Base-by-base conservation (phyloP, 768 basidiomycete genomes). In the Jaapia argillacea region DNA sequence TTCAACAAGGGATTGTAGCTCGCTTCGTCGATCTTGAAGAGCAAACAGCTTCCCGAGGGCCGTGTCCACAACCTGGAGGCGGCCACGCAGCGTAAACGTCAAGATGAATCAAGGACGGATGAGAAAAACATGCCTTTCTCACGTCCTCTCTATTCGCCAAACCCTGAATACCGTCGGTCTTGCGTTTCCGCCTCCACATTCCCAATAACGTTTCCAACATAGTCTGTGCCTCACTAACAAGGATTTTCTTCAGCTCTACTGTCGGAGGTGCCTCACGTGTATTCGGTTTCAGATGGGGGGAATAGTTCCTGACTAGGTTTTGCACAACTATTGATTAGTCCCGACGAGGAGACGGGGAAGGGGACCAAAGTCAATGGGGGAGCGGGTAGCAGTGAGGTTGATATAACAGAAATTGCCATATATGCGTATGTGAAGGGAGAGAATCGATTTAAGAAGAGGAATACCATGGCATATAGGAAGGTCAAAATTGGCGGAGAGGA, bases 281-380 rank as follows among this genome's bases (percentile, higher is more conserved):
- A 53, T 77, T 70, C 16, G 79, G 85, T 21, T 76, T 61, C 52
- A 94, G 73, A 64, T 92, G 83, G 13, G 91, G 90, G 36, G 85
- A 86, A 60, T 93, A 92, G 57, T 92, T 91, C 70, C 77, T 74
- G 71, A 89, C 86, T 85, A 93, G 68, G 73, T 90, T 88, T 54
- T 70, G 74, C 62, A 74, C 74, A 75, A 92, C 91, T 92, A 68
- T 56, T 65, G 48, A 68, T 84, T 77, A 85, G 82, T 79, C 74
- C 75, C 70, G 73, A 70, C 59, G 49, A 52, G 67, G 62, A n/a
- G 65, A 65, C 60, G 68, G 66, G 53, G 54, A 49, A 59, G 51
- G 56, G 45, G 44, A 33, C 28, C 28, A 10, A 16, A 33, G 28
- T 33, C 16, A n/a, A n/a, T 33, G 10, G 28, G 28, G 28, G 16